phyloP scores from a whole-genome alignment of 1,284 basidiomycete species.

The Bjerkandera adusta region DNA sequence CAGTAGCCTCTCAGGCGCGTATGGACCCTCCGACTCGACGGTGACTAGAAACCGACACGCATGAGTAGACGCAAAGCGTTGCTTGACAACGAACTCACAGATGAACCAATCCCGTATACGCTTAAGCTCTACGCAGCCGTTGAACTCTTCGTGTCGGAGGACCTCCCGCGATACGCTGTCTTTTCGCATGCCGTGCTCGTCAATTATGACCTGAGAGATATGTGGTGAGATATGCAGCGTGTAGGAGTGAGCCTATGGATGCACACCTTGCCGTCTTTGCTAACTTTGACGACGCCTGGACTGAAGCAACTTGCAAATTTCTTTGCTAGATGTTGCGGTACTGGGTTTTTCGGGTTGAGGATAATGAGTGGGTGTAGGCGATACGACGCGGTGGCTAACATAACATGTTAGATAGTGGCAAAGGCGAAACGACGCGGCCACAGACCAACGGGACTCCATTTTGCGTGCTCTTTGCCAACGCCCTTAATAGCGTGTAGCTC shows the following conservation, averaged over 20 bases:
- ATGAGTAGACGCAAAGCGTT: not conserved
- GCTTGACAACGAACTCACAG: constrained; percentile 65
- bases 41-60: constrained; percentile 54
- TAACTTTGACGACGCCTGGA: constrained; percentile 81
- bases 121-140: constrained; percentile 80
- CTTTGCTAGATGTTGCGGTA: constrained; percentile 59
- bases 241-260: not conserved
- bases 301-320: constrained; percentile 92
- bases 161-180: constrained; percentile 96
- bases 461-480: constrained; percentile 95
- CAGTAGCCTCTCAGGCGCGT: constrained; percentile 82
- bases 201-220: constrained; percentile 44
- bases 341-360: constrained; percentile 65
- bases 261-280: constrained; percentile 30
- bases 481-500: constrained; percentile 95
- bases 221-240: not conserved
- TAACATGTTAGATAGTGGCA: too few relatives aligned
- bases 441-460: constrained; percentile 93
- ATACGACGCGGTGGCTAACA: constrained; percentile 89
- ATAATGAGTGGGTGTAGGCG: constrained; percentile 88
- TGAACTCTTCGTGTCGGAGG: constrained; percentile 89
- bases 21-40: constrained; percentile 89
- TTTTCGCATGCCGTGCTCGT: constrained; percentile 67
- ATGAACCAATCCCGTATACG: constrained; percentile 93
- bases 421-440: not conserved